These are phyloP conservation scores for Lactarius indigo DNA, from an alignment of 768 basidiomycete species.

Conservation along the genomic window DNA sequence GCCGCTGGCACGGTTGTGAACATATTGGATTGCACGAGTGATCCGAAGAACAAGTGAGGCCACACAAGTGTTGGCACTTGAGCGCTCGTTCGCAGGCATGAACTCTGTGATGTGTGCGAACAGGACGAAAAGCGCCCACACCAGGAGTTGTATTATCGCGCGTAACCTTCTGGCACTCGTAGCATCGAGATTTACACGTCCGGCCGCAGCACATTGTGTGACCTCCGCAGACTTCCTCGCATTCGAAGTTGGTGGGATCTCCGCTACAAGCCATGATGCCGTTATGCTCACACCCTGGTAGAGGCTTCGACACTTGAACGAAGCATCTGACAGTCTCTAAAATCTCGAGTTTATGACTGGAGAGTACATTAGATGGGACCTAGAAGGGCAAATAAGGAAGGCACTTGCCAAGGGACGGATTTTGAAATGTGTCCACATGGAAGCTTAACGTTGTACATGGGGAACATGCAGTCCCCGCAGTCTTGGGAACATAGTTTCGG, in stretches of 20 bases:
- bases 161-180: conserved; percentile 23
- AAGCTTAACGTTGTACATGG: conserved; percentile 26
- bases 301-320: conserved; percentile 28
- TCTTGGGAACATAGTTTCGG: conserved; percentile 29
- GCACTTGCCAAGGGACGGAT: conserved; percentile 32
- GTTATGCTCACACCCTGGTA: conserved; percentile 34
- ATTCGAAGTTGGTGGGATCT: conserved; percentile 25
- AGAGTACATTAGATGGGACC: not conserved
- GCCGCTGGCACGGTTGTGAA: conserved; percentile 28
- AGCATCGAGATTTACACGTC: conserved; percentile 28
- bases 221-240: conserved; percentile 30
- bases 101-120: conserved; percentile 26
- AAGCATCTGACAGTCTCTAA: conserved; percentile 29
- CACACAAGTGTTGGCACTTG: conserved; percentile 35
- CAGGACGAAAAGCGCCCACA: not conserved
- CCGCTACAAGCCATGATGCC: conserved; percentile 24
- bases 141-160: not conserved
- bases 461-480: conserved; percentile 31
- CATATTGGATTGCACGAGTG: conserved; percentile 34
- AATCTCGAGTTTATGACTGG: conserved; percentile 30
- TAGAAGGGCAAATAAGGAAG: not conserved
- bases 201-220: conserved; percentile 32
- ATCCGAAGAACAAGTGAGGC: conserved; percentile 29
- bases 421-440: conserved; percentile 30
- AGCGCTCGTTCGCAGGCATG: conserved; percentile 34